Conservation (phyloP, 345 rosid genomes). For the Brassica napus region Da-Ae NC_063441.1:19290501-19291000, state of each 20-base stretch:
- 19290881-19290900: neutral
- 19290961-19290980: slow-evolving; percentile 51
- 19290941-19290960: neutral
- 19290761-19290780: neutral
- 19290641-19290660: too few relatives aligned
- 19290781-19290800: neutral
- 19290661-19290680: too few relatives aligned
- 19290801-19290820: neutral
- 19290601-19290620: too few relatives aligned
- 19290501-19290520: too few relatives aligned
- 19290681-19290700: too few relatives aligned
- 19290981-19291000: slow-evolving; percentile 70
- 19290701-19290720: too few relatives aligned
- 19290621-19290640: too few relatives aligned
- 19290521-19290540: too few relatives aligned
- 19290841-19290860: neutral
- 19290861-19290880: neutral
- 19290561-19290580: too few relatives aligned
- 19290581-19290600: too few relatives aligned
- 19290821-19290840: neutral
- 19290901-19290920: slow-evolving; percentile 15
- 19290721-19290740: neutral
- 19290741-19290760: neutral
- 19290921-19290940: neutral
- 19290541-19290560: too few relatives aligned